phyloP scores from a whole-genome alignment of 1,139 yeast species.

The Kodamaea alishanica region DNA sequence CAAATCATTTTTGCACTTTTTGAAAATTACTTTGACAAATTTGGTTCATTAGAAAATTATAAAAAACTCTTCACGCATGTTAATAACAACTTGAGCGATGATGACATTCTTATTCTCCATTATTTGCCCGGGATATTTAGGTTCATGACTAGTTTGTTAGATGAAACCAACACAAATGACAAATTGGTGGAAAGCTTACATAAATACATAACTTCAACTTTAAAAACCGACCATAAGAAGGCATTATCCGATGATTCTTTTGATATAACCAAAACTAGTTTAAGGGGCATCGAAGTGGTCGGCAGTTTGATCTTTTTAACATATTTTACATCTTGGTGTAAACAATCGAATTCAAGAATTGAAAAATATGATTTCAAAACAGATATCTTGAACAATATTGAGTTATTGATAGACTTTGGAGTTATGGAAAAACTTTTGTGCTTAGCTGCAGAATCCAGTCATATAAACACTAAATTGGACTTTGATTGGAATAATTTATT shows the following conservation, averaged over 20 bases:
- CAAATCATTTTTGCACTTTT: constrained; percentile 55
- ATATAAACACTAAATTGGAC: constrained; percentile 25
- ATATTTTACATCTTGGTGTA: constrained; percentile 70
- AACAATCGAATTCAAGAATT: constrained; percentile 44
- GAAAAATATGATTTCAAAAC: constrained; percentile 49
- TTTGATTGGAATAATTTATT: constrained; percentile 47
- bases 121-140: constrained; percentile 60
- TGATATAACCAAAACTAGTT: constrained; percentile 47
- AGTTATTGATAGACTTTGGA: constrained; percentile 49
- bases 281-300: constrained; percentile 50
- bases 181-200: constrained; percentile 29
- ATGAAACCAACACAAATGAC: constrained; percentile 13
- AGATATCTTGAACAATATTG: constrained; percentile 37
- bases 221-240: constrained; percentile 14
- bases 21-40: constrained; percentile 31
- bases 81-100: constrained; percentile 43
- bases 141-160: constrained; percentile 32
- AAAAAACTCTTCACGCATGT: constrained; percentile 29
- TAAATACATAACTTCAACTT: constrained; percentile 13
- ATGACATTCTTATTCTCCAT: constrained; percentile 62
- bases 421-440: constrained; percentile 78
- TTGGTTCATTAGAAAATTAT: constrained; percentile 33
- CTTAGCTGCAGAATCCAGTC: constrained; percentile 63
- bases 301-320: constrained; percentile 58
- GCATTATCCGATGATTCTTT: constrained; percentile 20